These are phyloP conservation scores for Stemphylium lycopersici DNA, from an alignment of 2,329 filamentous ascomycete species.

Conservation along the genomic window DNA sequence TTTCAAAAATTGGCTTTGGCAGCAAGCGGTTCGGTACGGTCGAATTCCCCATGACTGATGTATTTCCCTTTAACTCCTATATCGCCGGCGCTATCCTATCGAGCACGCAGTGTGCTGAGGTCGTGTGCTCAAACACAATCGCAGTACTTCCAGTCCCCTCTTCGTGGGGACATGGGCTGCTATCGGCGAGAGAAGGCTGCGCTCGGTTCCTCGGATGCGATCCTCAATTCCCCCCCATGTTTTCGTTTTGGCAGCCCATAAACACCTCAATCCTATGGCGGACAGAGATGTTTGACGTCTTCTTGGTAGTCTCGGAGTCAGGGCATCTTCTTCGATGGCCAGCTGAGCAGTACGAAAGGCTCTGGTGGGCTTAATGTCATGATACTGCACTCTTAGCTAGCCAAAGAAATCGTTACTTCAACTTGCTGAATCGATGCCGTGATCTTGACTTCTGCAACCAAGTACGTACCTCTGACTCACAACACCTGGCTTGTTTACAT, in stretches of 20 bases:
- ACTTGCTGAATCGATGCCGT: conserved; percentile 1
- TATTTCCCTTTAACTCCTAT: conserved; percentile 44
- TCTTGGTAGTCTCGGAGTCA: conserved; percentile 30
- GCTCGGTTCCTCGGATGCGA: conserved; percentile 42
- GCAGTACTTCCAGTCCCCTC: conserved; percentile 34
- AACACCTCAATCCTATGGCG: conserved; percentile 30
- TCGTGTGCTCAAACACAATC: conserved; percentile 24
- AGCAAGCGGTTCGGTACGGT: conserved; percentile 49
- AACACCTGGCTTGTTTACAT: not conserved
- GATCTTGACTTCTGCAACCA: not conserved
- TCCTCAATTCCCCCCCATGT: conserved; percentile 41
- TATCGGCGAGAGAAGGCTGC: conserved; percentile 29
- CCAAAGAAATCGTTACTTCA: conserved; percentile 39
- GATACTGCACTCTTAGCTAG: conserved; percentile 41
- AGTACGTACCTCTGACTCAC: not conserved
- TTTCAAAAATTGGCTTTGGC: conserved; percentile 50
- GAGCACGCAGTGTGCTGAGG: conserved; percentile 29
- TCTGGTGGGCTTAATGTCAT: conserved; percentile 27
- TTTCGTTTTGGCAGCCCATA: conserved; percentile 41
- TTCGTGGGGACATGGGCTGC: conserved; percentile 27
- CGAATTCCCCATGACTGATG: conserved; percentile 50
- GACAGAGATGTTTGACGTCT: conserved; percentile 32
- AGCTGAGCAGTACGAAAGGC: conserved; percentile 26
- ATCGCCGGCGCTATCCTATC: conserved; percentile 33
- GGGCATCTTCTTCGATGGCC: conserved; percentile 24